These are phyloP conservation scores for Schizochytrium sp. DNA, from an alignment of 108 stramenopile species.

Conservation along the genomic window DNA sequence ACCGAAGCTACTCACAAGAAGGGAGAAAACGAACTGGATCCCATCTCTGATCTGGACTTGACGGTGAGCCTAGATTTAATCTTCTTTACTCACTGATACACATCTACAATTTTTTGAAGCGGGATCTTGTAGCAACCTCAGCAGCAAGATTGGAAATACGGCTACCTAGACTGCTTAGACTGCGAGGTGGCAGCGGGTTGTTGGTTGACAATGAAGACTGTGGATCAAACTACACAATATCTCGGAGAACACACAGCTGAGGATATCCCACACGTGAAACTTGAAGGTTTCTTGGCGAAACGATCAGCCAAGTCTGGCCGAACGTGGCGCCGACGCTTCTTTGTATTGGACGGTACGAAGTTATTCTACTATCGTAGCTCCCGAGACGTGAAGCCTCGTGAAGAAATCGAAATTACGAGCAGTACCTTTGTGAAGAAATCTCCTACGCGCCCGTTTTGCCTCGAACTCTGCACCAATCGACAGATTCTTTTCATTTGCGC, in stretches of 20 bases:
- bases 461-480: slow-evolving; percentile 37
- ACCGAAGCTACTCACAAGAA: too few species aligned
- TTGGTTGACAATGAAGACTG: too few species aligned
- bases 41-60: too few species aligned
- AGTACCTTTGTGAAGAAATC: not conserved
- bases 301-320: slow-evolving; percentile 27
- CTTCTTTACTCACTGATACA: too few species aligned
- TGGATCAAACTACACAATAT: too few species aligned
- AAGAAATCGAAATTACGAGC: slow-evolving; percentile 2
- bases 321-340: not conserved
- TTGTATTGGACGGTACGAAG: not conserved
- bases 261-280: not conserved
- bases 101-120: too few species aligned
- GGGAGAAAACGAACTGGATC: too few species aligned
- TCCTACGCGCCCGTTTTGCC: not conserved
- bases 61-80: too few species aligned
- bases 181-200: too few species aligned
- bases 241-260: not conserved
- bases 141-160: too few species aligned
- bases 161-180: too few species aligned
- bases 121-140: too few species aligned
- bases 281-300: slow-evolving; percentile 11
- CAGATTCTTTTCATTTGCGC: slow-evolving; percentile 3
- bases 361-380: slow-evolving; percentile 5
- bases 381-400: not conserved